Evolutionary conservation across 768 basidiomycete genomes (phyloP).

Genomic region (Tylopilus cervinicoccineus): DNA sequence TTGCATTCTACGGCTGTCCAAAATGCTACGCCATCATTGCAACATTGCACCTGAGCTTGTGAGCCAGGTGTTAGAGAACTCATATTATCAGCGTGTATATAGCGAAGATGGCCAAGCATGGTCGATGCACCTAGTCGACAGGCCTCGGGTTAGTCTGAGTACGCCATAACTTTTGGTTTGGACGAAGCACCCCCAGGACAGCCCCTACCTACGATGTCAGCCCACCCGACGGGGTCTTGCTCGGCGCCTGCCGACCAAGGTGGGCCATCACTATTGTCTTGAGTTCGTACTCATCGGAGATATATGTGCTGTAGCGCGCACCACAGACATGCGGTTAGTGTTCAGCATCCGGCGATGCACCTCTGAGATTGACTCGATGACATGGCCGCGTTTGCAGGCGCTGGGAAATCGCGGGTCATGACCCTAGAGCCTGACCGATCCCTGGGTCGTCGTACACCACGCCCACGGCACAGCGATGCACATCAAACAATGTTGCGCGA

Average conservation of each 20-base stretch:
- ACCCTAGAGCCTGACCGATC: background rate
- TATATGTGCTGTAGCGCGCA: background rate
- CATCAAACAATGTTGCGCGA: slow-evolving; percentile 27
- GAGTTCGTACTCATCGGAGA: slow-evolving; percentile 10
- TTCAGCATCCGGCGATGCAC: background rate
- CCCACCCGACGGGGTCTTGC: background rate
- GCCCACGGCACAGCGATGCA: slow-evolving; percentile 15
- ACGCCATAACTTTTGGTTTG: background rate
- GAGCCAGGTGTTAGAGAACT: background rate
- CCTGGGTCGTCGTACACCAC: background rate
- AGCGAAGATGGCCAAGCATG: background rate
- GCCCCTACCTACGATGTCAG: slow-evolving; percentile 5
- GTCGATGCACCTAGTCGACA: background rate
- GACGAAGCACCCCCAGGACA: background rate
- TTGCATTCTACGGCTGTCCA: background rate
- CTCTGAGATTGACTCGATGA: slow-evolving; percentile 7
- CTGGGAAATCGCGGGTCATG: background rate
- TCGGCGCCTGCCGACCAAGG: slow-evolving; percentile 15
- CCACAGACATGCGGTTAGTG: slow-evolving; percentile 6
- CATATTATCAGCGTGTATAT: background rate
- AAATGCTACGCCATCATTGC: background rate
- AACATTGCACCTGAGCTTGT: background rate
- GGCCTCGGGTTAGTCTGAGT: slow-evolving; percentile 6
- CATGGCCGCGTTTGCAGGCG: slow-evolving; percentile 6
- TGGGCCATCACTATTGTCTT: slow-evolving; percentile 17